Conservation (phyloP, 495 filamentous ascomycete genomes). For the Penicillium atrosanguineum region DNA sequence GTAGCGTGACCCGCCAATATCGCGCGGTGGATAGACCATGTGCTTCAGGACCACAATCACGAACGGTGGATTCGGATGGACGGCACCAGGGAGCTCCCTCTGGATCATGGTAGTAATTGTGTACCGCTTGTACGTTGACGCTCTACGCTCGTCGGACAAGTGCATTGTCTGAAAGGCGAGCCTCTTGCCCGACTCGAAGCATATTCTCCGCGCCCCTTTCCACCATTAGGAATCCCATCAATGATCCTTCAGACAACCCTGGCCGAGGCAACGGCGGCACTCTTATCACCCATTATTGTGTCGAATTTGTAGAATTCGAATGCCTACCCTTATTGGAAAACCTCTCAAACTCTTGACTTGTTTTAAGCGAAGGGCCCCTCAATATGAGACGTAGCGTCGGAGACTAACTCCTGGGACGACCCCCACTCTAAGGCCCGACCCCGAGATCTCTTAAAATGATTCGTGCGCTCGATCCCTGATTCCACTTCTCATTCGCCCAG, state of each 20-base stretch:
- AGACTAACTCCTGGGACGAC: slow-evolving; percentile 16
- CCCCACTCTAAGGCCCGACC: slow-evolving; percentile 9
- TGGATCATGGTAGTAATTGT: background rate
- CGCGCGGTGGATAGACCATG: background rate
- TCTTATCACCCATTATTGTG: too few species aligned
- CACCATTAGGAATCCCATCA: background rate
- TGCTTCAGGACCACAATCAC: background rate
- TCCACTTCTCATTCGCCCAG: slow-evolving; percentile 9
- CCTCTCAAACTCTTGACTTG: too few species aligned
- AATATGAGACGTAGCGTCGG: slow-evolving; percentile 27
- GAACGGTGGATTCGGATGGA: background rate
- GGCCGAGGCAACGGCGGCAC: too few species aligned
- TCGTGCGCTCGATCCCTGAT: slow-evolving; percentile 12
- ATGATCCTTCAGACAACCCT: too few species aligned
- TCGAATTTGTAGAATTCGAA: too few species aligned
- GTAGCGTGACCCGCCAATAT: background rate
- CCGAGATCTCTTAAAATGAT: slow-evolving; percentile 12
- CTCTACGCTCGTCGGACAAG: background rate
- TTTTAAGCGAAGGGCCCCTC: background rate
- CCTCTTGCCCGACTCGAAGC: background rate
- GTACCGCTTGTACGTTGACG: background rate
- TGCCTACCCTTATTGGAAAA: too few species aligned
- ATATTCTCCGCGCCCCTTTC: background rate
- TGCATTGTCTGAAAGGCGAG: background rate
- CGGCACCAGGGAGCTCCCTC: background rate